Evolutionary conservation across 1,284 basidiomycete genomes (phyloP).

Genomic region (Puccinia hordei): DNA sequence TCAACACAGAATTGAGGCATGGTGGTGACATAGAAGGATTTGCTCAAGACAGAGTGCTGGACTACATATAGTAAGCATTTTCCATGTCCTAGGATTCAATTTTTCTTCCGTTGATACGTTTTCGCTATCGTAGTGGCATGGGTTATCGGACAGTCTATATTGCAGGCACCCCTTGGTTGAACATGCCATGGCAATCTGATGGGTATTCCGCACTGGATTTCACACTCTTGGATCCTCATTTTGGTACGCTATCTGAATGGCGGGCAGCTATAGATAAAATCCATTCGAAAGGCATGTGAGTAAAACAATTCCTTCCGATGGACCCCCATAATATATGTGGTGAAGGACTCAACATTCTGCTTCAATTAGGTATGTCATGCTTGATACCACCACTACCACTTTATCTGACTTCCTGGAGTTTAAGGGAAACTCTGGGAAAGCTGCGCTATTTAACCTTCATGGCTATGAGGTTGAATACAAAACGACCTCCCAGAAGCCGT

Average conservation of each 20-base stretch:
- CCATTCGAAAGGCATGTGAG: constrained; percentile 72
- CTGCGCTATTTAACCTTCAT: constrained; percentile 73
- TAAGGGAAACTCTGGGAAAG: constrained; percentile 74
- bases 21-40: constrained; percentile 83
- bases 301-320: neutral
- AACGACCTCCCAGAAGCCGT: constrained; percentile 72
- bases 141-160: constrained; percentile 80
- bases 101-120: neutral
- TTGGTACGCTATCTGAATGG: constrained; percentile 80
- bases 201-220: constrained; percentile 91
- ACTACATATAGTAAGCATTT: constrained; percentile 70
- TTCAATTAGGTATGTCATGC: constrained; percentile 70
- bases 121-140: constrained; percentile 65
- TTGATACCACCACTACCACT: constrained; percentile 87
- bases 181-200: constrained; percentile 96
- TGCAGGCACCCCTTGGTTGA: constrained; percentile 81
- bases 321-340: neutral
- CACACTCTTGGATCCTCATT: constrained; percentile 82
- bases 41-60: constrained; percentile 66
- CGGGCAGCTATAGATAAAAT: constrained; percentile 71
- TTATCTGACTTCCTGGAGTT: constrained; percentile 84
- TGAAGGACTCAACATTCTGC: neutral
- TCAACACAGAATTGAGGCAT: constrained; percentile 70
- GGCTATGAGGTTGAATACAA: constrained; percentile 79
- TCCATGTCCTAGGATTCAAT: neutral